phyloP scores from a whole-genome alignment of 139 green algal species.

The Chlorella sp. region DNA sequence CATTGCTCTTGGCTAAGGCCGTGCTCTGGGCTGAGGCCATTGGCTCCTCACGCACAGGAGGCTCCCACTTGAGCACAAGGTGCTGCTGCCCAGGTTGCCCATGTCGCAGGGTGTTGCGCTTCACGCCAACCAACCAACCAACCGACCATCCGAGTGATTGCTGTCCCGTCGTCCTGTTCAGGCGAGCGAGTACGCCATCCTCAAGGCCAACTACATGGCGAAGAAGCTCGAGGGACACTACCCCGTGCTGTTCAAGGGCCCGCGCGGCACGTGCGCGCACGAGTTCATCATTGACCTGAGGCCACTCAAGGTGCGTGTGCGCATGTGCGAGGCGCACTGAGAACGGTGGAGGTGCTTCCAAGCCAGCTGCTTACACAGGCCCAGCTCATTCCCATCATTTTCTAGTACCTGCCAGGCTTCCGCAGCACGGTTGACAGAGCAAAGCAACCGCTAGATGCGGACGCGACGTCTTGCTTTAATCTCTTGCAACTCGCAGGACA shows the following conservation, averaged over 20 bases:
- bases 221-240: slow-evolving; percentile 78
- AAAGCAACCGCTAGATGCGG: too few species aligned
- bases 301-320: slow-evolving; percentile 81
- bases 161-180: background rate
- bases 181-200: slow-evolving; percentile 41
- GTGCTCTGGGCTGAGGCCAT: too few species aligned
- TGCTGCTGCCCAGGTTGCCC: background rate
- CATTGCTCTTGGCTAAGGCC: too few species aligned
- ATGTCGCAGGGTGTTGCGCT: background rate
- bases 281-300: slow-evolving; percentile 99
- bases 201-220: slow-evolving; percentile 99
- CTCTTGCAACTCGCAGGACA: slow-evolving; percentile 1
- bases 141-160: background rate
- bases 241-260: slow-evolving; percentile 80
- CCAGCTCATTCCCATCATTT: too few species aligned
- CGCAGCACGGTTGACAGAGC: too few species aligned
- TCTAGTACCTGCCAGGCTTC: too few species aligned
- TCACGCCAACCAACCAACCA: too few species aligned
- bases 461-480: too few species aligned
- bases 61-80: background rate
- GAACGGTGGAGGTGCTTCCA: too few species aligned
- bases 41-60: too few species aligned
- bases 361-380: too few species aligned
- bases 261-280: slow-evolving; percentile 93
- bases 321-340: too few species aligned